Evolutionary conservation across 148 eudicot genomes (phyloP).

Genomic region (Rhododendron vialii): DNA sequence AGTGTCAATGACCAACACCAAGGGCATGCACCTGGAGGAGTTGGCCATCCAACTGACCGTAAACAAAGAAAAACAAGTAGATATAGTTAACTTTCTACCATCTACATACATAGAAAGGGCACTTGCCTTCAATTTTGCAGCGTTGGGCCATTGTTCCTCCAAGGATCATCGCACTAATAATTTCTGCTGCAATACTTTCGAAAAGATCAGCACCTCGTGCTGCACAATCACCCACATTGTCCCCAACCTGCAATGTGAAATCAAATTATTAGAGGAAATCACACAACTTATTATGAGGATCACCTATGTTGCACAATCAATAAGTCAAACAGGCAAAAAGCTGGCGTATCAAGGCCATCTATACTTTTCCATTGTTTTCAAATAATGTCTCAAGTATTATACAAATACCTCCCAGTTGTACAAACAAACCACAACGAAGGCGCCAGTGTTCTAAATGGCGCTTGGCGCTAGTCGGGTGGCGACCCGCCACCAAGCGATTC

Average conservation of each 20-base stretch:
- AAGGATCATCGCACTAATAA: constrained; percentile 97
- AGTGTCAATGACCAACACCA: background rate
- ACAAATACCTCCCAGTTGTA: background rate
- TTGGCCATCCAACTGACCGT: background rate
- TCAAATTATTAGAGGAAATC: background rate
- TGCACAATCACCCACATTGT: constrained; percentile 99
- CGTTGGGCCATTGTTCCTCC: constrained; percentile 97
- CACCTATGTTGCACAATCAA: background rate
- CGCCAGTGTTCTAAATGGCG: too few relatives aligned
- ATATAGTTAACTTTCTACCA: background rate
- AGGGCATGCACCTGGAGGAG: background rate
- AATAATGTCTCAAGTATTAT: background rate
- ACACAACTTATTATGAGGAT: background rate
- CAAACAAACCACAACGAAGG: background rate
- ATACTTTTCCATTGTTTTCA: background rate
- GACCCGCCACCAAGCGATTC: too few relatives aligned
- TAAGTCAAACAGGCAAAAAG: background rate
- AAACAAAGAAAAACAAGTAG: background rate
- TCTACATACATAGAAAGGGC: background rate
- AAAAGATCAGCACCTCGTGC: constrained; percentile 99
- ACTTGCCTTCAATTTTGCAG: constrained; percentile 90
- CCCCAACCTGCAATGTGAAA: constrained; percentile 68
- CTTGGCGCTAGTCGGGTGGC: too few relatives aligned
- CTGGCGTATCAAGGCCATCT: background rate
- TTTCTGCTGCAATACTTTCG: constrained; percentile 99